A percentile compares a stretch with the other conserved stretches of the same genome.
phyloP scores from a whole-genome alignment of 768 basidiomycete species.

The Lyophyllum decastes region DNA sequence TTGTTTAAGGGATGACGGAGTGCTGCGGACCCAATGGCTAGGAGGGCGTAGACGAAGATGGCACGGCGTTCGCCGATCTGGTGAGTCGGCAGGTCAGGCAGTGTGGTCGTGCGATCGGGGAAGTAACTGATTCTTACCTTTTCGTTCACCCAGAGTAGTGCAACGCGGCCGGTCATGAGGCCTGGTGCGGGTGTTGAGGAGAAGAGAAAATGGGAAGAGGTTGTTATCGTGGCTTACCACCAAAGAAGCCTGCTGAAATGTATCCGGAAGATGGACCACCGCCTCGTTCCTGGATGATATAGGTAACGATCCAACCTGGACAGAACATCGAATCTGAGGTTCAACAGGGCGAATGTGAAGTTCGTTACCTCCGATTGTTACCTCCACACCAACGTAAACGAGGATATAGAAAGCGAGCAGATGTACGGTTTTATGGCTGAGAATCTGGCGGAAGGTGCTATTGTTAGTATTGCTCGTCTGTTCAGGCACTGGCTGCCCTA shows the following conservation, averaged over 20 bases:
- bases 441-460: constrained; percentile 46
- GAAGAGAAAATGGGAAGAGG: background rate
- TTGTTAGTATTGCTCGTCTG: constrained; percentile 14
- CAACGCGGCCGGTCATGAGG: constrained; percentile 56
- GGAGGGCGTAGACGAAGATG: constrained; percentile 50
- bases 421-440: constrained; percentile 55
- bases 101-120: background rate
- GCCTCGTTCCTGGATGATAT: constrained; percentile 35
- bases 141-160: constrained; percentile 55
- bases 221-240: constrained; percentile 11
- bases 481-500: background rate
- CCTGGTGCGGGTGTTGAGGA: constrained; percentile 33
- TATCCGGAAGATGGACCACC: constrained; percentile 37
- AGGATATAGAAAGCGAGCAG: constrained; percentile 63
- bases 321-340: background rate
- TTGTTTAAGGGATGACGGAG: background rate
- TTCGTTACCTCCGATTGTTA: constrained; percentile 49
- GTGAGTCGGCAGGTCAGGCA: background rate
- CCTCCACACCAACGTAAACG: constrained; percentile 72
- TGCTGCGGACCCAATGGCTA: constrained; percentile 47
- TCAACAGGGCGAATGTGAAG: background rate
- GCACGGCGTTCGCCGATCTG: constrained; percentile 58
- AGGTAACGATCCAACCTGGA: constrained; percentile 74
- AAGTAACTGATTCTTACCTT: constrained; percentile 31
- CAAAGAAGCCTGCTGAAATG: constrained; percentile 28